phyloP scores from a whole-genome alignment of 768 basidiomycete species.

The Leccinum ochraceum region DNA sequence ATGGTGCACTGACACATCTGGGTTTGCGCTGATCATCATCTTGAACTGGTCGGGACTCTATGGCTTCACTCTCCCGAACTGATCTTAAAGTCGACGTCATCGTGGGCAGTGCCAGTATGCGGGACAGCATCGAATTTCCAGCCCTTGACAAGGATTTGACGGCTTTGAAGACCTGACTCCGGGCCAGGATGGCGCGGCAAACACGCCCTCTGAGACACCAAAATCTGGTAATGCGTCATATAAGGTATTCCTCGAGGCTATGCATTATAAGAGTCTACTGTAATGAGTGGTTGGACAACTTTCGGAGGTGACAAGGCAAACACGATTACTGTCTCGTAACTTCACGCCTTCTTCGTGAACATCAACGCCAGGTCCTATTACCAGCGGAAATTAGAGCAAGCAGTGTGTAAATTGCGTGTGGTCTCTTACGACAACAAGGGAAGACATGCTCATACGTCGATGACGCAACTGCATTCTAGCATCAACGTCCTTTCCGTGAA shows the following conservation, averaged over 20 bases:
- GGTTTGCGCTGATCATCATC: too few species aligned
- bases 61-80: constrained; percentile 71
- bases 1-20: constrained; percentile 36
- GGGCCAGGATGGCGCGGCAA: constrained; percentile 74
- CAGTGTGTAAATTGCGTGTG: background rate
- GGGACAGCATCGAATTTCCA: constrained; percentile 61
- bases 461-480: constrained; percentile 4
- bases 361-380: constrained; percentile 29
- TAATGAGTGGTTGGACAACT: background rate
- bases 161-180: constrained; percentile 82
- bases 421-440: constrained; percentile 25
- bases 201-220: too few species aligned
- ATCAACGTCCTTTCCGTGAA: constrained; percentile 5
- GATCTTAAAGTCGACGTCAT: constrained; percentile 46
- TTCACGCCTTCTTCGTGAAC: constrained; percentile 7
- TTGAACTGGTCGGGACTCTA: constrained; percentile 58
- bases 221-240: background rate
- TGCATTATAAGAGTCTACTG: background rate
- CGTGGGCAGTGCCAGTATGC: constrained; percentile 73
- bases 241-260: background rate
- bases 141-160: constrained; percentile 91
- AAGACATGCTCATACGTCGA: constrained; percentile 19
- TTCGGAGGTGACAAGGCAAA: background rate
- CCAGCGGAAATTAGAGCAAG: constrained; percentile 3
- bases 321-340: constrained; percentile 1